Conservation (phyloP, 2,329 filamentous ascomycete genomes). For the Aureobasidium melanogenum region DNA sequence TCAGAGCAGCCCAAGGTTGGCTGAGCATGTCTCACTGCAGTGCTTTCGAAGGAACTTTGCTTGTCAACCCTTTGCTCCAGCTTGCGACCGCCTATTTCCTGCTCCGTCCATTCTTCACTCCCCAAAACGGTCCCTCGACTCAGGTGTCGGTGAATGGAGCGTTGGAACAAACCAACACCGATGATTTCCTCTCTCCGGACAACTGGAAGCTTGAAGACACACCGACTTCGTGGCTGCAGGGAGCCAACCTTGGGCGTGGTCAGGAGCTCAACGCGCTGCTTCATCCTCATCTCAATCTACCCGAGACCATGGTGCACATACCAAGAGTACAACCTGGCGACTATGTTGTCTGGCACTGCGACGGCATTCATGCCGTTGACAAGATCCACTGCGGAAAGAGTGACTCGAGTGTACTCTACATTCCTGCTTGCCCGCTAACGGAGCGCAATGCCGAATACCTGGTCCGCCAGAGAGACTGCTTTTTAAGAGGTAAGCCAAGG, state of each 20-base stretch:
- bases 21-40: constrained; percentile 65
- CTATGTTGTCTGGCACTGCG: constrained; percentile 68
- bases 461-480: constrained; percentile 55
- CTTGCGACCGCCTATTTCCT: constrained; percentile 72
- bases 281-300: constrained; percentile 62
- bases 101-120: constrained; percentile 73
- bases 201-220: constrained; percentile 53
- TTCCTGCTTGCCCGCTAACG: constrained; percentile 71
- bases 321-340: constrained; percentile 62
- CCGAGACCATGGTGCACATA: constrained; percentile 61
- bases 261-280: constrained; percentile 57
- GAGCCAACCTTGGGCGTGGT: constrained; percentile 57
- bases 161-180: constrained; percentile 34
- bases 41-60: constrained; percentile 68
- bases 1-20: constrained; percentile 89
- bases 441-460: constrained; percentile 62
- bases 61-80: constrained; percentile 70
- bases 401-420: constrained; percentile 43
- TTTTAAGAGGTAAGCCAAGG: constrained; percentile 43
- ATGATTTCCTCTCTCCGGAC: constrained; percentile 36
- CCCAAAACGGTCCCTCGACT: constrained; percentile 32
- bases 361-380: constrained; percentile 67
- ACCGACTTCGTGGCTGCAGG: constrained; percentile 57
- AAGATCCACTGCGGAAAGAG: constrained; percentile 50
- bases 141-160: constrained; percentile 24